A percentile compares a stretch with the other conserved stretches of the same genome.
Conservation (phyloP, 202 grass and related monocot genomes). For the Cymbopogon flexuosus region DNA sequence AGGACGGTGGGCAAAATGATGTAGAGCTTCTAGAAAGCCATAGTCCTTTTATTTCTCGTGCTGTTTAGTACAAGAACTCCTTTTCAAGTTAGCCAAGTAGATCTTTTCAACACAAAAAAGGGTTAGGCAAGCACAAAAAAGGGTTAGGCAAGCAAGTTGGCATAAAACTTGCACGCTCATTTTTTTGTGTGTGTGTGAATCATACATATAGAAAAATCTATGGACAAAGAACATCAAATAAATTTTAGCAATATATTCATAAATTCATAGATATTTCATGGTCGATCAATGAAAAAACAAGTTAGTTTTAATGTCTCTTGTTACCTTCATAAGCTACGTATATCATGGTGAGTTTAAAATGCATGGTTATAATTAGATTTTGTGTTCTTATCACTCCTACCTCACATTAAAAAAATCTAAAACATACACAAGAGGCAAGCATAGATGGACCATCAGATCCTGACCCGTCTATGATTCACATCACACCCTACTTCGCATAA, state of each 20-base stretch:
- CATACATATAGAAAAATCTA: background rate
- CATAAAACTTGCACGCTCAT: background rate
- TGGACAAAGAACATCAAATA: background rate
- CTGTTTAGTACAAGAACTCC: background rate
- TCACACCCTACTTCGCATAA: background rate
- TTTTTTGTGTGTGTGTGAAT: background rate
- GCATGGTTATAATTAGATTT: background rate
- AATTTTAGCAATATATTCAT: background rate
- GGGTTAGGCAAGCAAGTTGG: background rate
- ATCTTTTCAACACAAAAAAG: too few relatives aligned
- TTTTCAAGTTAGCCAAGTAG: background rate
- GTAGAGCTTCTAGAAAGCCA: background rate
- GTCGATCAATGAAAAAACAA: background rate
- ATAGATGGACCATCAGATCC: background rate
- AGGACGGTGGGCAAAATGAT: background rate
- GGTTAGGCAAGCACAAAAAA: background rate
- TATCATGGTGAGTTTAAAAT: background rate
- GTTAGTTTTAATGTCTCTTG: background rate
- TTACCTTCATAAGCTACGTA: background rate
- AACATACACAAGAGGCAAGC: background rate
- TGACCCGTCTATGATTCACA: background rate
- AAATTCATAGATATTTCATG: background rate
- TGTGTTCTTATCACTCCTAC: background rate
- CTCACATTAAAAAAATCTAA: background rate
- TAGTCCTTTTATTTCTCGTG: background rate